These are phyloP conservation scores for Cladosporium sp. DNA, from an alignment of 2,329 filamentous ascomycete genomes.

Conservation along the genomic window DNA sequence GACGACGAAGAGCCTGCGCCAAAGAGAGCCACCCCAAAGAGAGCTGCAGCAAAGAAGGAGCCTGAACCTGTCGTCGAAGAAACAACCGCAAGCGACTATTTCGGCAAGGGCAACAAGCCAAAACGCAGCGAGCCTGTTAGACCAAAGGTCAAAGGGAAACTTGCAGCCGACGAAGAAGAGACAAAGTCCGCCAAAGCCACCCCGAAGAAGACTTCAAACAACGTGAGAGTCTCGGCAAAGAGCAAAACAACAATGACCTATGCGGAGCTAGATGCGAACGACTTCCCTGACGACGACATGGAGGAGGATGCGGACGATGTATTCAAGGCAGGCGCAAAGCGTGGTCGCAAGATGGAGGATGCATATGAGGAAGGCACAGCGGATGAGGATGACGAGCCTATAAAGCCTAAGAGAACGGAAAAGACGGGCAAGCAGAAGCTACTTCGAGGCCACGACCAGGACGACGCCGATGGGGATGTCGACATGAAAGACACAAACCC, in stretches of 20 bases:
- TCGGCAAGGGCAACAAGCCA: conserved; percentile 52
- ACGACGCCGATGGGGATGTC: conserved; percentile 44
- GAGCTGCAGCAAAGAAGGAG: conserved; percentile 43
- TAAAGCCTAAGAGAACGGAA: conserved; percentile 45
- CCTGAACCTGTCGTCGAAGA: conserved; percentile 38
- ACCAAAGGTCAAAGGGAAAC: conserved; percentile 21
- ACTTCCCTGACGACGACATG: conserved; percentile 37
- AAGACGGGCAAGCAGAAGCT: conserved; percentile 43
- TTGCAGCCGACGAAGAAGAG: conserved; percentile 14
- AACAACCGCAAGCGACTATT: conserved; percentile 61
- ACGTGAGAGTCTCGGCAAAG: conserved; percentile 34
- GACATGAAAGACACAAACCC: conserved; percentile 46
- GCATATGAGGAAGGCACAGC: conserved; percentile 65
- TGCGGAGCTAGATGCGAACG: conserved; percentile 31
- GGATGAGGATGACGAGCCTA: conserved; percentile 62
- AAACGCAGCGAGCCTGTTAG: conserved; percentile 42
- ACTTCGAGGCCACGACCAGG: conserved; percentile 44
- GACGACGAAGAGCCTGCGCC: conserved; percentile 52
- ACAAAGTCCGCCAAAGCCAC: conserved; percentile 29
- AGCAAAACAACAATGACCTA: conserved; percentile 41
- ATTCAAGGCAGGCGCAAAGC: conserved; percentile 68
- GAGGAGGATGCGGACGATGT: conserved; percentile 69
- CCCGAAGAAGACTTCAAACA: conserved; percentile 34
- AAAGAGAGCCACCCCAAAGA: conserved; percentile 48
- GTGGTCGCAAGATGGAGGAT: conserved; percentile 55